Conservation (phyloP, 768 basidiomycete genomes). For the Suillus alpinus region DNA sequence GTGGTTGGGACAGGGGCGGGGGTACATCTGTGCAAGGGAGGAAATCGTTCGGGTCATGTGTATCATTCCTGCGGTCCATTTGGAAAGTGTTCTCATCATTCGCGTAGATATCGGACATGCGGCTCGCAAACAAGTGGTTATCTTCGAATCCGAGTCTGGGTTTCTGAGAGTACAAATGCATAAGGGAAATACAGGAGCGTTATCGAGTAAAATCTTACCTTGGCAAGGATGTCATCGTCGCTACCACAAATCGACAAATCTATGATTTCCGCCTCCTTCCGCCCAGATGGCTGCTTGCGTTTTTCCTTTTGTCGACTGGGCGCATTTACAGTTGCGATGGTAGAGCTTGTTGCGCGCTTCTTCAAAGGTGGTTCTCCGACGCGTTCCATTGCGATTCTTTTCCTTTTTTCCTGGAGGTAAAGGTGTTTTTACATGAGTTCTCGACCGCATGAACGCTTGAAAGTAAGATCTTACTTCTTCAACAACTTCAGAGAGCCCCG, state of each 20-base stretch:
- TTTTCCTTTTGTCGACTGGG: constrained; percentile 16
- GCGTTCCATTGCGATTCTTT: constrained; percentile 8
- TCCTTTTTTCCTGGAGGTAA: constrained; percentile 20
- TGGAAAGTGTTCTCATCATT: neutral
- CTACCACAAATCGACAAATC: constrained; percentile 26
- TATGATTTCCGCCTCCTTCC: constrained; percentile 17
- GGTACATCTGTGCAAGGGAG: neutral
- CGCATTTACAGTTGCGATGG: constrained; percentile 15
- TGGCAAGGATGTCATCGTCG: constrained; percentile 20
- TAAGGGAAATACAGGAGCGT: neutral
- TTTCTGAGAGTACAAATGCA: constrained; percentile 16
- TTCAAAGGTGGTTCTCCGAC: constrained; percentile 14
- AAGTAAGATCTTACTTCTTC: constrained; percentile 25
- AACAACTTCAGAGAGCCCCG: neutral
- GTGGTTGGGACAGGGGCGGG: neutral
- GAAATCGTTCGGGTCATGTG: neutral
- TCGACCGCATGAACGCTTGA: constrained; percentile 15
- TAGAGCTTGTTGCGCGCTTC: constrained; percentile 18
- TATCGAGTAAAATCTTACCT: constrained; percentile 14
- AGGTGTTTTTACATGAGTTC: constrained; percentile 2
- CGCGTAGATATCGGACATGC: neutral
- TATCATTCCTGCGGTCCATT: neutral
- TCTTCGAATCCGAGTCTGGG: constrained; percentile 9
- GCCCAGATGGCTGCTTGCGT: constrained; percentile 15
- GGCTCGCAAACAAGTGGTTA: neutral